Conservation (phyloP, 306 rosid species). For the Sicyos baderoa region DNA sequence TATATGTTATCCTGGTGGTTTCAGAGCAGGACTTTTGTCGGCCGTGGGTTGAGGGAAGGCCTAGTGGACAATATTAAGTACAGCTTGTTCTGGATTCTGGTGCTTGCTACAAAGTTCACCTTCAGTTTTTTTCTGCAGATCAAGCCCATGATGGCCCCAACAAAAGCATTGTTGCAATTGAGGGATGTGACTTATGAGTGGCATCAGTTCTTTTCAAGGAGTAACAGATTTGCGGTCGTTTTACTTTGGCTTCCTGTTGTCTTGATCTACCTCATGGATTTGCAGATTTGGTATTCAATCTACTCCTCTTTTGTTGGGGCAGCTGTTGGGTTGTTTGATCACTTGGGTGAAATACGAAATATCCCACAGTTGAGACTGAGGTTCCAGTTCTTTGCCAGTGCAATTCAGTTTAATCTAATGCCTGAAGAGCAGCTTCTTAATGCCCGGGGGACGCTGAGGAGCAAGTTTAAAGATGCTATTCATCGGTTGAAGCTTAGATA, state of each 20-base stretch:
- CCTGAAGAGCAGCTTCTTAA: conserved; percentile 84
- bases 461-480: conserved; percentile 77
- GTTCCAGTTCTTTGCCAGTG: conserved; percentile 95
- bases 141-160: conserved; percentile 74
- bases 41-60: conserved; percentile 95
- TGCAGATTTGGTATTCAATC: conserved; percentile 89
- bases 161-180: conserved; percentile 44
- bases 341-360: conserved; percentile 93
- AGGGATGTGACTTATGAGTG: conserved; percentile 44
- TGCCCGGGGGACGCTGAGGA: conserved; percentile 65
- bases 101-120: conserved; percentile 68
- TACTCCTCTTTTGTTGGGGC: conserved; percentile 87
- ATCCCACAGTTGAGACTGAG: conserved; percentile 76
- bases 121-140: conserved; percentile 89
- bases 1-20: conserved; percentile 87
- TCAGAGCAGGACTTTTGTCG: conserved; percentile 78
- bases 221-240: conserved; percentile 58
- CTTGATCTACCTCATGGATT: conserved; percentile 80
- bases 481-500: conserved; percentile 87
- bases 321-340: conserved; percentile 67
- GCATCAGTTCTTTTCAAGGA: conserved; percentile 44
- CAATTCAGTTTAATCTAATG: conserved; percentile 93
- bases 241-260: conserved; percentile 84
- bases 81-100: conserved; percentile 65
- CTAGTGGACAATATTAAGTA: conserved; percentile 71